phyloP scores from a whole-genome alignment of 257 asterid genomes.

The Verbena officinalis region DNA sequence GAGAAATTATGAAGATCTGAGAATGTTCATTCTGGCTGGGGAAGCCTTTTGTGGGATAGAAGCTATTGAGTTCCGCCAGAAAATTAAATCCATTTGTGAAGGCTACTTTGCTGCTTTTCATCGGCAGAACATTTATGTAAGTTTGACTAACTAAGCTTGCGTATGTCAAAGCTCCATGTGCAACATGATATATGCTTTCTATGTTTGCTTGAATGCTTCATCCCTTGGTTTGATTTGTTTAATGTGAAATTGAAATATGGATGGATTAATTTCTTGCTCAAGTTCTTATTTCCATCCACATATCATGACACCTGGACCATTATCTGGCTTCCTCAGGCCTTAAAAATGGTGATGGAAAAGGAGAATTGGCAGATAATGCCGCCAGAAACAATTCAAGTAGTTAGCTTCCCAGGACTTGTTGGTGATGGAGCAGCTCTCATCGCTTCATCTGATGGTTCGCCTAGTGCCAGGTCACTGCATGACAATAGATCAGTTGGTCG shows the following conservation, averaged over 20 bases:
- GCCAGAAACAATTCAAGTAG: slow-evolving; percentile 77
- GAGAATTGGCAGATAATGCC: slow-evolving; percentile 96
- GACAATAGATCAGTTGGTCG: slow-evolving; percentile 52
- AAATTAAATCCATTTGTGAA: slow-evolving; percentile 84
- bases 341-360: slow-evolving; percentile 97
- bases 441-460: slow-evolving; percentile 63
- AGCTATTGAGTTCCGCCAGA: slow-evolving; percentile 96
- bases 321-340: slow-evolving; percentile 70
- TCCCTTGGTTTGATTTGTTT: slow-evolving; percentile 6
- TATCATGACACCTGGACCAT: slow-evolving; percentile 11
- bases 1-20: slow-evolving; percentile 92
- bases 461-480: slow-evolving; percentile 54
- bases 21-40: slow-evolving; percentile 84
- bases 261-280: slow-evolving; percentile 25
- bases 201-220: slow-evolving; percentile 22
- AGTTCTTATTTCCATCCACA: slow-evolving; percentile 24
- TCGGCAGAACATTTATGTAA: slow-evolving; percentile 94
- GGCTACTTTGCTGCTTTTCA: slow-evolving; percentile 89
- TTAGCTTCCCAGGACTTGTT: slow-evolving; percentile 90
- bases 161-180: slow-evolving; percentile 10
- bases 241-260: slow-evolving; percentile 17
- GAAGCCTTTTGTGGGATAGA: slow-evolving; percentile 95
- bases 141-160: slow-evolving; percentile 38
- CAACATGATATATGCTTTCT: slow-evolving; percentile 25
- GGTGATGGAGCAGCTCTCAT: slow-evolving; percentile 99